phyloP scores from a whole-genome alignment of 495 filamentous ascomycete genomes.

The Penicillium pulvis region DNA sequence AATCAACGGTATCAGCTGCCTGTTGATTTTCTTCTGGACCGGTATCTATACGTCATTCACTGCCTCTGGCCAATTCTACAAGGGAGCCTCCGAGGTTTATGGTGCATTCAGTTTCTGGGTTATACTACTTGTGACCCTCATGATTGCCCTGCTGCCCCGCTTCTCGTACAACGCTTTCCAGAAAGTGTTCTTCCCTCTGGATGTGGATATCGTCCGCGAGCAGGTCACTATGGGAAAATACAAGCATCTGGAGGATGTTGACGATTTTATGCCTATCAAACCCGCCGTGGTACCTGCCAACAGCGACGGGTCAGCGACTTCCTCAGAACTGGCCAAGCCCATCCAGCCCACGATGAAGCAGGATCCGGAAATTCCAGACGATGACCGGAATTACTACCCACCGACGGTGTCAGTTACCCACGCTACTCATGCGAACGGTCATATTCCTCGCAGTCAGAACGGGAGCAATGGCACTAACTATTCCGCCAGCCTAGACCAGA shows the following conservation, averaged over 20 bases:
- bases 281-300: conserved; percentile 22
- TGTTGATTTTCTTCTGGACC: conserved; percentile 96
- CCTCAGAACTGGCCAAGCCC: conserved; percentile 67
- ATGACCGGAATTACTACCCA: conserved; percentile 86
- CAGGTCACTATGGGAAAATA: conserved; percentile 81
- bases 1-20: conserved; percentile 75
- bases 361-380: conserved; percentile 70
- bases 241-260: conserved; percentile 61
- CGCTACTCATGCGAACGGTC: conserved; percentile 49
- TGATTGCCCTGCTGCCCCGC: conserved; percentile 80
- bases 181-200: conserved; percentile 89
- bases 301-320: conserved; percentile 53
- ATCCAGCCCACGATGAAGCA: conserved; percentile 56
- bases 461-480: conserved; percentile 94
- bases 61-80: conserved; percentile 71
- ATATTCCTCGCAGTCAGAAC: conserved; percentile 83
- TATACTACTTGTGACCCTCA: conserved; percentile 69
- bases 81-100: conserved; percentile 76
- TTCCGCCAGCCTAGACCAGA: conserved; percentile 62
- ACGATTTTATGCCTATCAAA: conserved; percentile 45
- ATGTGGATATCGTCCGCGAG: conserved; percentile 96
- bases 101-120: conserved; percentile 84
- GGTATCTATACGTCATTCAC: conserved; percentile 80
- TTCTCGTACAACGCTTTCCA: conserved; percentile 83
- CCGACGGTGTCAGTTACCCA: conserved; percentile 70